Evolutionary conservation across 2,329 filamentous ascomycete genomes (phyloP), one percentile per base, ranked within the genome.

Genomic region (Stagonosporopsis cucurbitacearum): DNA sequence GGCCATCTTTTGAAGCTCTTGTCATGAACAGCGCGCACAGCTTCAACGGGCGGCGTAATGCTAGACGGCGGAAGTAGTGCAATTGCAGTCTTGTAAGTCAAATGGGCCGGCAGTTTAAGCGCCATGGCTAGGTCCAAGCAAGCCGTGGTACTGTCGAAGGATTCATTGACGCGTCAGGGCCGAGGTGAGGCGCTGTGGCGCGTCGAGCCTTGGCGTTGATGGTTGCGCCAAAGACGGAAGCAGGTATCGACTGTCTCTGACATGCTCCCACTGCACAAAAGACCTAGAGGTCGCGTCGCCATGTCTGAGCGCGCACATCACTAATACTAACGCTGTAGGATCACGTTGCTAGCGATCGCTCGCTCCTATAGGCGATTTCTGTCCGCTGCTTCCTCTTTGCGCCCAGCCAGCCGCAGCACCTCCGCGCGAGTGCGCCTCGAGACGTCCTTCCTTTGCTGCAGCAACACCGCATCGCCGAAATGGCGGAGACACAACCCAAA

Each of bases 401-500:
- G 61, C 39, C 54, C 56, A 46, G 54, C 60, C 54, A 59, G 45
- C 65, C 54, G 61, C 65, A 63, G 57, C 67, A 63, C 64, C 58
- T 57, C 61, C 53, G 62, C 48, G 56, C 46, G 51, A 55, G 60
- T 58, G 61, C 62, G 40, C 44, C 45, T 49, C 33, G 22, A 47
- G 53, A 46, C 48, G 42, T 48, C 47, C 15, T 42, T 56, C 42
- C 45, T 53, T 57, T 35, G 39, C 55, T 28, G 39, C 55, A 32
- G 42, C 43, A 58, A 37, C 51, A 25, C 33, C 23, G 42, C 44
- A 40, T 22, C 51, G 43, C 43, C 56, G 57, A 44, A 58, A 76
- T 76, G 74, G 73, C 71, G 19, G 71, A 61, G 37, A 65, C 68
- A 54, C 60, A 65, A 44, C 67, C 68, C 58, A 64, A 62, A 47